Evolutionary conservation across 345 rosid species (phyloP), one percentile per base, ranked within the genome.

Genomic region (Rhizophora apiculata): DNA sequence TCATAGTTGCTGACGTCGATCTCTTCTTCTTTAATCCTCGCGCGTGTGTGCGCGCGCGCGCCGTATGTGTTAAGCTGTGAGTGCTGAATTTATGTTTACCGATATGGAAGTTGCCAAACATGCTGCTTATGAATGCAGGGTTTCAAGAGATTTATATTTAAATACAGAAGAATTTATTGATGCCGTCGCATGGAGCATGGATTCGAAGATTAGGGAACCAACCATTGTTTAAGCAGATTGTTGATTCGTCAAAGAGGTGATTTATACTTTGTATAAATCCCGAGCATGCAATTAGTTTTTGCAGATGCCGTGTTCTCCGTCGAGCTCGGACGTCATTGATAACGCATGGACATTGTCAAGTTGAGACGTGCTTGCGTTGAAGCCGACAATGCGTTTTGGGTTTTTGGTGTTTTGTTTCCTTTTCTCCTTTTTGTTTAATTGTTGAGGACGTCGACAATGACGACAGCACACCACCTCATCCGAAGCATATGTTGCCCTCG

Each of bases 81-180:
- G 26, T 6, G 63, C 43, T 68, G 54, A 58, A 27, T 21, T 10
- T 34, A n/a, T 32, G 22, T 1, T 9, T 37, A 11, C 21, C 49
- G 36, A 11, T 64, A 34, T 20, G 5, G 1, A 27, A 46, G 62
- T 19, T 8, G 31, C 58, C 59, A 16, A 22, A 56, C 29, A 29
- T 63, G 48, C 53, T 68, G 22, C 24, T 62, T 66, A 48, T 72
- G 26, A 27, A 16, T 68, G 75, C 92, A 91, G 99, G 87, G 92
- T 88, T 66, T 77, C 86, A 20, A 82, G 96, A 69, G 92, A 89
- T 68, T 76, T 37, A 67, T 95, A 81, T 82, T 66, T 91, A 83
- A 88, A 71, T 82, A 95, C 99, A 0, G 97, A 86, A 77, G 91
- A 89, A 80, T 95, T 95, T 70, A 88, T 95, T 0, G 92, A 88